These are phyloP conservation scores for Diutina pseudorugosa DNA, from an alignment of 1,139 yeast genomes.

Conservation along the genomic window DNA sequence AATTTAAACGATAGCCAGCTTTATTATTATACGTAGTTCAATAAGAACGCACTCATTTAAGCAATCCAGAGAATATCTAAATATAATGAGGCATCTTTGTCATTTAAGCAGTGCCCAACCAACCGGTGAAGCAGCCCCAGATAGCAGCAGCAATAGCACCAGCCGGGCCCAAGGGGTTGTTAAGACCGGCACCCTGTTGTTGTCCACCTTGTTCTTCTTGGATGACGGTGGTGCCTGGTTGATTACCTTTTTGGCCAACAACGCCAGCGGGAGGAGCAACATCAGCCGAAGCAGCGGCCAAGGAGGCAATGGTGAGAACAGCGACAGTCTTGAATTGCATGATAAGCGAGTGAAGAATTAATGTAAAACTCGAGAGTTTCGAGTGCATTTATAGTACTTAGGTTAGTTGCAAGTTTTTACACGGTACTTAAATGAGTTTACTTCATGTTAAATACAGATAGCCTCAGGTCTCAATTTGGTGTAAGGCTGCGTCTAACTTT, in stretches of 20 bases:
- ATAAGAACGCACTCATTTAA: no score
- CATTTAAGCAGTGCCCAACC: background rate
- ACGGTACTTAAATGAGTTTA: no score
- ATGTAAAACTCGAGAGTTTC: background rate
- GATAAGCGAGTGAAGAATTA: background rate
- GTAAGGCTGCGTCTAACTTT: no score
- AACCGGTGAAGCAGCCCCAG: conserved; percentile 1
- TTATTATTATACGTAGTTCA: no score
- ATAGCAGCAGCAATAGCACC: conserved; percentile 3
- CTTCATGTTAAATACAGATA: no score
- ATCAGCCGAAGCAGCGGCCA: background rate
- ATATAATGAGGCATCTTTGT: no score
- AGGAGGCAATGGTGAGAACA: background rate
- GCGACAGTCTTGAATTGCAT: conserved; percentile 3
- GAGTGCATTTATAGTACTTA: no score
- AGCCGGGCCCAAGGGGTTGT: conserved; percentile 2
- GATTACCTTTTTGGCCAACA: no score
- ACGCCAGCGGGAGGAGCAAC: background rate
- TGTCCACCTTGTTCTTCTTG: background rate
- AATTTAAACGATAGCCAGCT: no score
- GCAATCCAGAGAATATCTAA: no score
- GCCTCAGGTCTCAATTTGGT: no score
- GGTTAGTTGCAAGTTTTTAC: no score
- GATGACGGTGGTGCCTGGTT: background rate
- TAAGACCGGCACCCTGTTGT: background rate